These are phyloP conservation scores for Spirogloea muscicola DNA, from an alignment of 139 green algal species.

Conservation along the genomic window DNA sequence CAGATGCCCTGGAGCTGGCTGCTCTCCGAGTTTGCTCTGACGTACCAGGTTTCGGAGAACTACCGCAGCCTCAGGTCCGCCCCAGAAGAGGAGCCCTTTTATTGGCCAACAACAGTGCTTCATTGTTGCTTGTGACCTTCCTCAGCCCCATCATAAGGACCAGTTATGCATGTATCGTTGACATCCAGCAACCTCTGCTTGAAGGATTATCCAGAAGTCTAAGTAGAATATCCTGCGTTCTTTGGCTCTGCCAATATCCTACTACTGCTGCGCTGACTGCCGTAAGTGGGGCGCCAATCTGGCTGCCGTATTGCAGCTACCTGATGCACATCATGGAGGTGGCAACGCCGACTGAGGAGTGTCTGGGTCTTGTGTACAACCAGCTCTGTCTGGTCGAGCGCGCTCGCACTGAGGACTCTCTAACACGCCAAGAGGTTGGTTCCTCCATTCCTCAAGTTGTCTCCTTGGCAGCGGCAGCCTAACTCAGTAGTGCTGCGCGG, in stretches of 20 bases:
- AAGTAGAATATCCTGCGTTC: no score
- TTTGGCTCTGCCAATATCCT: no score
- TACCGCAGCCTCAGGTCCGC: constrained; percentile 30
- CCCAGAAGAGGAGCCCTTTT: not conserved
- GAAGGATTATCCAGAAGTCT: no score
- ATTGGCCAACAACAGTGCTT: not conserved
- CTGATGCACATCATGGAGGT: constrained; percentile 39
- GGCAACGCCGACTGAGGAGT: constrained; percentile 38
- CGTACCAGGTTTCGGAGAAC: constrained; percentile 10
- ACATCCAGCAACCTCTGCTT: no score
- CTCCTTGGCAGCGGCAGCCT: not conserved
- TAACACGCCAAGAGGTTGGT: constrained; percentile 38
- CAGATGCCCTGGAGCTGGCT: constrained; percentile 40
- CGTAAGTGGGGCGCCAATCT: no score
- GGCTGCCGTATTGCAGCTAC: constrained; percentile 23
- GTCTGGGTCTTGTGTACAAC: constrained; percentile 16
- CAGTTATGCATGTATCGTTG: no score
- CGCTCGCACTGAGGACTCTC: constrained; percentile 1
- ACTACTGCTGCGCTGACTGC: no score
- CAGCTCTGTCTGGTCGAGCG: constrained; percentile 13
- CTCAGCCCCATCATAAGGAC: no score
- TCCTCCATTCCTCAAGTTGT: constrained; percentile 1
- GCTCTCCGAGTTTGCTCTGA: constrained; percentile 16
- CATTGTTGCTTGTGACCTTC: not conserved
- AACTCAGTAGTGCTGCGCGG: not conserved